These are phyloP conservation scores for Penicillium sp. DNA, from an alignment of 2,329 filamentous ascomycete species.

Conservation along the genomic window DNA sequence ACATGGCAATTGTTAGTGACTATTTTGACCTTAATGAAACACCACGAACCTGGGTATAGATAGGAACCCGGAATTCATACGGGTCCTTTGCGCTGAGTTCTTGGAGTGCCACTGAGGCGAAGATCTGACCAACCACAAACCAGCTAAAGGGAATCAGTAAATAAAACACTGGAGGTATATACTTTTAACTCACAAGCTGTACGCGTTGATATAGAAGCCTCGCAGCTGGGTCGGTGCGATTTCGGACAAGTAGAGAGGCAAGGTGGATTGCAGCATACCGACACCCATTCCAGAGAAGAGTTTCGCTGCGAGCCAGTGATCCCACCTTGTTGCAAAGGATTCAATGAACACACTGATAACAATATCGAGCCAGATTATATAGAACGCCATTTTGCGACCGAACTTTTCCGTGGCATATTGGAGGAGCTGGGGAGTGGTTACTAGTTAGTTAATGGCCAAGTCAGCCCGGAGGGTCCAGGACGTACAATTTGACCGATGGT, in stretches of 20 bases:
- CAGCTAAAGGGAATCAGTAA: conserved; percentile 26
- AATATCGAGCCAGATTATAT: conserved; percentile 37
- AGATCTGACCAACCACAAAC: conserved; percentile 47
- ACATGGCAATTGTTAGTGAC: background rate
- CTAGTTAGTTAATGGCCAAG: background rate
- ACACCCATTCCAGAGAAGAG: conserved; percentile 43
- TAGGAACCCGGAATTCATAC: conserved; percentile 39
- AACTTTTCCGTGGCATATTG: conserved; percentile 38
- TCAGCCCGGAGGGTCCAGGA: background rate
- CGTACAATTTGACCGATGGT: conserved; percentile 41
- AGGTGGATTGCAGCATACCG: conserved; percentile 44
- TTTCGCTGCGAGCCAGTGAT: conserved; percentile 42
- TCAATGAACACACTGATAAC: conserved; percentile 41
- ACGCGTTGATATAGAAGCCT: conserved; percentile 43
- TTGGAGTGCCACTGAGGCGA: conserved; percentile 44
- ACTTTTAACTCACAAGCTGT: conserved; percentile 34
- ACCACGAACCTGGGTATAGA: conserved; percentile 42
- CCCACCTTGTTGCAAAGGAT: conserved; percentile 38
- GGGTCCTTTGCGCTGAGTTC: conserved; percentile 32
- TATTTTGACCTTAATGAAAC: background rate
- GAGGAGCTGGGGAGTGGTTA: conserved; percentile 22
- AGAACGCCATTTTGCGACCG: conserved; percentile 39
- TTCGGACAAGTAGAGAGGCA: conserved; percentile 46
- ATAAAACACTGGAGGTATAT: too few relatives aligned
- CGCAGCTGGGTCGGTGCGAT: conserved; percentile 43